Conservation (phyloP, 805 yeast species). For the Candida hungchunana region DNA sequence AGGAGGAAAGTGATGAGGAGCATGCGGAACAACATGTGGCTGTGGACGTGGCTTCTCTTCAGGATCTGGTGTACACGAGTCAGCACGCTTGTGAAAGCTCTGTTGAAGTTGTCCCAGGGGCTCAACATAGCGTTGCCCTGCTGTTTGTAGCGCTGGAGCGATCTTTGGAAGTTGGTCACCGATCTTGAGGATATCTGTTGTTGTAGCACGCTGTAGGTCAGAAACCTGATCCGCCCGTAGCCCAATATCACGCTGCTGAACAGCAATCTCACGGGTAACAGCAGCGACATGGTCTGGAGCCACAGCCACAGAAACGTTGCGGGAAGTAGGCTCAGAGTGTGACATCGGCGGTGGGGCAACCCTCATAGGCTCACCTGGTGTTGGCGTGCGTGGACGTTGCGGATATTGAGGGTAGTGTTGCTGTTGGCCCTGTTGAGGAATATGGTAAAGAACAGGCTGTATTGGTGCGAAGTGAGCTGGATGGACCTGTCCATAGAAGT, state of each 20-base stretch:
- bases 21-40: constrained; percentile 4
- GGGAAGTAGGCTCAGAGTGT: neutral
- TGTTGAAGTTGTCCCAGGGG: constrained; percentile 15
- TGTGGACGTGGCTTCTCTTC: constrained; percentile 3
- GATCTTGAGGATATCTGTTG: constrained; percentile 22
- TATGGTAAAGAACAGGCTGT: too few species aligned
- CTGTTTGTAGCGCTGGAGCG: constrained; percentile 18
- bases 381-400: neutral
- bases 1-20: constrained; percentile 1
- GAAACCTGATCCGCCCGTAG: constrained; percentile 18
- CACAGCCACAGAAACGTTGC: constrained; percentile 6
- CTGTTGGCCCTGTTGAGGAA: too few species aligned
- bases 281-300: constrained; percentile 12
- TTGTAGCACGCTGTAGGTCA: constrained; percentile 19
- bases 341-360: neutral
- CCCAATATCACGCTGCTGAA: constrained; percentile 17
- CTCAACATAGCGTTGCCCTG: constrained; percentile 13
- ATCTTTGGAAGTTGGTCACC: constrained; percentile 25
- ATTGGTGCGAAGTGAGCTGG: neutral
- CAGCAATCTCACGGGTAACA: constrained; percentile 13
- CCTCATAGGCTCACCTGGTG: neutral
- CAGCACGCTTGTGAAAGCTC: constrained; percentile 21
- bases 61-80: constrained; percentile 12
- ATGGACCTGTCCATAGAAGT: too few species aligned
- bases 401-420: constrained; percentile 3